Evolutionary conservation across 225 moss, liverwort and hornwort species (phyloP).

Genomic region (Pleurozium schreberi): DNA sequence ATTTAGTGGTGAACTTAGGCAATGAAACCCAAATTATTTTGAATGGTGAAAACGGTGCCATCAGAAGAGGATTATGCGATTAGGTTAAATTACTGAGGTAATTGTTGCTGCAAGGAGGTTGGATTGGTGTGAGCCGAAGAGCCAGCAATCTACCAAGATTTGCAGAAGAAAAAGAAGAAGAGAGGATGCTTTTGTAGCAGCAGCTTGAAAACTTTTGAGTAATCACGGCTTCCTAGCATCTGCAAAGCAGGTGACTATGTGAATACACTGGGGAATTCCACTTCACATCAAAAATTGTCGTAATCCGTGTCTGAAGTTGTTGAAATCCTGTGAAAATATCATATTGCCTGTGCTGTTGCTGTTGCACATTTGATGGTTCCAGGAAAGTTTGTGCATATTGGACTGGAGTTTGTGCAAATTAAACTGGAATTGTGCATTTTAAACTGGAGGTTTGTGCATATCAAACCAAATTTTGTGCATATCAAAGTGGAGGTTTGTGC

Average conservation of each 20-base stretch:
- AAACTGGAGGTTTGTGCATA: too few relatives aligned
- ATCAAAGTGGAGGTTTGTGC: neutral
- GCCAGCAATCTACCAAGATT: neutral
- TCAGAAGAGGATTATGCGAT: neutral
- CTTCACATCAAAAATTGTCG: neutral
- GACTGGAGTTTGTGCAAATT: neutral
- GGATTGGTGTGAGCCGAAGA: neutral
- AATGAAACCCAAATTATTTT: neutral
- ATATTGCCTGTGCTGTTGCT: neutral
- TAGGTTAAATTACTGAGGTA: neutral
- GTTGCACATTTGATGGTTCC: neutral
- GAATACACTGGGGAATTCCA: neutral
- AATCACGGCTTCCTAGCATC: neutral
- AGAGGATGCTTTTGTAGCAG: neutral
- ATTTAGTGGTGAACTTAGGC: neutral
- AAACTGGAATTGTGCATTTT: neutral
- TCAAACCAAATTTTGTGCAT: neutral
- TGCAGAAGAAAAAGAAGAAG: neutral
- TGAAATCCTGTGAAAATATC: neutral
- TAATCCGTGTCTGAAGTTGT: neutral
- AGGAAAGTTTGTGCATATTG: neutral
- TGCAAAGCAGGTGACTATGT: conserved; percentile 15
- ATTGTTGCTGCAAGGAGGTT: neutral
- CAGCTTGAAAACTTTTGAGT: neutral
- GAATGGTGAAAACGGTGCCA: neutral